Base-by-base conservation (phyloP, 225 moss, liverwort and hornwort species). In the Sphagnum contortum region DNA sequence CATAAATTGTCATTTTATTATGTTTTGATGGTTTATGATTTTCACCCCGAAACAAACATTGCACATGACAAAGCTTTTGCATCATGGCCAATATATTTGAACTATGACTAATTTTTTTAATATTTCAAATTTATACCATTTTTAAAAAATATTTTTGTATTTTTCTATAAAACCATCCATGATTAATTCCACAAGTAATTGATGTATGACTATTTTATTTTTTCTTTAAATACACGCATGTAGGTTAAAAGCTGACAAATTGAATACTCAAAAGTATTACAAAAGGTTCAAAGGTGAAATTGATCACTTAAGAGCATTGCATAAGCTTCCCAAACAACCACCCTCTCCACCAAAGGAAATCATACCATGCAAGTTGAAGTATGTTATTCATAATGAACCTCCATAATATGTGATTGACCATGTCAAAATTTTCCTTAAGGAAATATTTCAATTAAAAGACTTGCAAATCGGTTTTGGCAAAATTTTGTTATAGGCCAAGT, bases 241-340 rank as follows among this genome's bases (percentile, higher is more conserved):
- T 61, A 74, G 82, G 46, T 46, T 55, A 29, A 60, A 74, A 11
- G 52, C 74, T 2, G 76, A 87, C 56, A 70, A 50, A 5, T 0
- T 47, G n/a, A 84, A 94, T 48, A 57, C 84, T 48, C 65, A 6
- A 3, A 12, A 62, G 2, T 71, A 80, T 50, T 90, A 94, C 29
- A 61, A 55, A 7, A 71, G 48, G 12, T 68, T 87, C 45, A 50
- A 13, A 52, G 75, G 77, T 44, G 69, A 54, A 3, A 75, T 94
- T 54, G 90, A 88, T 7, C 61, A 59, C 51, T 70, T 80, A 58
- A 65, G 83, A 5, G 11, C 58, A 2, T 66, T 66, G 61, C 73
- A 80, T 5, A 73, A 70, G 55, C 74, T 67, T 55, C 57, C 65
- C 49, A 72, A 66, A 57, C 58, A 62, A 59, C 67, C 72, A 44